Evolutionary conservation across 2,329 filamentous ascomycete species (phyloP).

Genomic region (Madurella mycetomatis): DNA sequence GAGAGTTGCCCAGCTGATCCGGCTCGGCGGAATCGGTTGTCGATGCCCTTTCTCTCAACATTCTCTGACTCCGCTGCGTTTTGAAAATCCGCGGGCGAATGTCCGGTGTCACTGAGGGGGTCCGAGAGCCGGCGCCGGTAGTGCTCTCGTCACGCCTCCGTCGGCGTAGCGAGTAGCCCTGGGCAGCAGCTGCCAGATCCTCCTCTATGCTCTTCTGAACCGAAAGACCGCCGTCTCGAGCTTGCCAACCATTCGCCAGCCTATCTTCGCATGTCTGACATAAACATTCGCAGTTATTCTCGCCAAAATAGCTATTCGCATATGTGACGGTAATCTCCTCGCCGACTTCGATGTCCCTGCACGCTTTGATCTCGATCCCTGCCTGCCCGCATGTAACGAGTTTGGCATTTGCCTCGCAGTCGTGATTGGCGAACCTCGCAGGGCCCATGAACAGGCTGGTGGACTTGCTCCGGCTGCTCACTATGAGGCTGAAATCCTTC

Average conservation of each 20-base stretch:
- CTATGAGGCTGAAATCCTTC: slow-evolving; percentile 95
- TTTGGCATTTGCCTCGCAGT: slow-evolving; percentile 87
- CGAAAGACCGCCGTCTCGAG: slow-evolving; percentile 42
- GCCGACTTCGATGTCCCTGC: slow-evolving; percentile 73
- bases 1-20: slow-evolving; percentile 17
- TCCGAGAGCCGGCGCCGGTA: slow-evolving; percentile 45
- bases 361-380: slow-evolving; percentile 86
- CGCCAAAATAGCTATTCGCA: slow-evolving; percentile 92
- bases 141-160: slow-evolving; percentile 48
- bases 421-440: slow-evolving; percentile 94
- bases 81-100: slow-evolving; percentile 49
- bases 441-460: slow-evolving; percentile 92
- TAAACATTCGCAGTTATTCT: slow-evolving; percentile 90
- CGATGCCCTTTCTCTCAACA: slow-evolving; percentile 33
- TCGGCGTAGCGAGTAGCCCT: slow-evolving; percentile 54
- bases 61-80: slow-evolving; percentile 30
- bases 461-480: slow-evolving; percentile 86
- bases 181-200: slow-evolving; percentile 32
- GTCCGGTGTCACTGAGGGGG: slow-evolving; percentile 53
- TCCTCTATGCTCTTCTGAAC: slow-evolving; percentile 53
- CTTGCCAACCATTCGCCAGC: slow-evolving; percentile 77
- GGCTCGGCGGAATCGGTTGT: slow-evolving; percentile 32
- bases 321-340: slow-evolving; percentile 98
- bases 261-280: slow-evolving; percentile 80
- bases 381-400: slow-evolving; percentile 78